phyloP scores from a whole-genome alignment of 73 alveolate species.

The Tetrahymena thermophila region DNA sequence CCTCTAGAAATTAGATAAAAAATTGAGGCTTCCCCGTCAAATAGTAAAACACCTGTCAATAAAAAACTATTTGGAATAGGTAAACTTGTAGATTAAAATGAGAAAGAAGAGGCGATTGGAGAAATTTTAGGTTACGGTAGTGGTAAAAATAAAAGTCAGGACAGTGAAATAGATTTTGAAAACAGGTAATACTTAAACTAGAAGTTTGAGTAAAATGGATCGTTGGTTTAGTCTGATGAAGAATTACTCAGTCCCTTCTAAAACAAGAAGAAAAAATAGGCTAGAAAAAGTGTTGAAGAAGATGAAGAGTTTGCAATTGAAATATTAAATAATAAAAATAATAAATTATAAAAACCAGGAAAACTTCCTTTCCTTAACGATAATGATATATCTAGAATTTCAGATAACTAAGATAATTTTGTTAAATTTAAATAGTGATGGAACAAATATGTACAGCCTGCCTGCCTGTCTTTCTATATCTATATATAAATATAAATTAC shows the following conservation, averaged over 20 bases:
- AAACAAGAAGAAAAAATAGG: not conserved
- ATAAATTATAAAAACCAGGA: not conserved
- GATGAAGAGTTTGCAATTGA: not conserved
- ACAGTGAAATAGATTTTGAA: not conserved
- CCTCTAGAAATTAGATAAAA: not conserved
- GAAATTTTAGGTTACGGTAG: not conserved
- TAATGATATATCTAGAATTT: not conserved
- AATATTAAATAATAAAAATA: not conserved
- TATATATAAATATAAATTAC: too few relatives aligned
- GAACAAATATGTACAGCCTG: too few relatives aligned
- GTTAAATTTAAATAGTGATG: not conserved
- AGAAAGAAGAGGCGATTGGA: not conserved
- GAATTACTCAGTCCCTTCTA: not conserved
- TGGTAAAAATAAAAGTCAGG: not conserved
- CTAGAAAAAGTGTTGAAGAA: not conserved
- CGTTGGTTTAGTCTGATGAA: not conserved
- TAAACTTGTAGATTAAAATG: not conserved
- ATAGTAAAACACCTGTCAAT: not conserved
- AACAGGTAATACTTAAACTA: not conserved
- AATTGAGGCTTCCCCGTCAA: not conserved
- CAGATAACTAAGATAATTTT: not conserved
- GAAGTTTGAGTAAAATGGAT: not conserved
- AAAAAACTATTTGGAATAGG: not conserved
- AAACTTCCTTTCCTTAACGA: not conserved
- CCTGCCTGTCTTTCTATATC: too few relatives aligned